Percentiles rank a stretch among this genome's conserved stretches.
These are phyloP conservation scores for Achaetomiella virescens DNA, from an alignment of 495 filamentous ascomycete species.

Conservation along the genomic window DNA sequence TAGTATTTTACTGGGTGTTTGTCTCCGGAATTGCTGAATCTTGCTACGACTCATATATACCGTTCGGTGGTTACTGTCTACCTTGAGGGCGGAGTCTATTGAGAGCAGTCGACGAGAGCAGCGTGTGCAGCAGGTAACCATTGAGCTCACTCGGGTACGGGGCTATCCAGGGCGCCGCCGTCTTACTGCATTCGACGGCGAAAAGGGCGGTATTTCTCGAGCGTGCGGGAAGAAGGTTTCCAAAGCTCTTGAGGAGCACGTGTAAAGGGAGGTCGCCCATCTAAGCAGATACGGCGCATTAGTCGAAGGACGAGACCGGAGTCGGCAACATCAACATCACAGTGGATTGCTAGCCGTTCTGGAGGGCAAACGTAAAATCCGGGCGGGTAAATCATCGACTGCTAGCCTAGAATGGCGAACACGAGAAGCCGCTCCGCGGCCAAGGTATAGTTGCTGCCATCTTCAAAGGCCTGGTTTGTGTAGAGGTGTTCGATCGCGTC, in stretches of 20 bases:
- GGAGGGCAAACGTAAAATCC: neutral
- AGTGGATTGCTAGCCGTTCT: neutral
- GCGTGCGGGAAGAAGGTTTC: conserved; percentile 6
- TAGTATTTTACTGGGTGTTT: too few species aligned
- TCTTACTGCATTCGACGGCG: neutral
- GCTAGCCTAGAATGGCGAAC: conserved; percentile 1
- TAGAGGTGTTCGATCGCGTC: neutral
- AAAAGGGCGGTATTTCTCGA: neutral
- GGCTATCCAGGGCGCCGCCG: neutral
- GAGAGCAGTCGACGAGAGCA: too few species aligned
- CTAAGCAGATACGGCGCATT: neutral
- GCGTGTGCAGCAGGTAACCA: neutral
- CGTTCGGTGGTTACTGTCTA: too few species aligned
- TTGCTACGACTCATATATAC: too few species aligned
- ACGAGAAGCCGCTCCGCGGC: conserved; percentile 1
- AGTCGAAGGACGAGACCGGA: conserved; percentile 2
- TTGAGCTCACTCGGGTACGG: neutral
- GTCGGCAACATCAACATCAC: neutral
- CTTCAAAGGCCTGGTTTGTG: neutral
- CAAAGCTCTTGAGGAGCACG: conserved; percentile 7
- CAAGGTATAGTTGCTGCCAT: neutral
- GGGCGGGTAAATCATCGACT: conserved; percentile 3
- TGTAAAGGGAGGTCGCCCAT: neutral
- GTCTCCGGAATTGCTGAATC: too few species aligned
- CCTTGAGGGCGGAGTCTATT: too few species aligned